Evolutionary conservation across 208 protist species (phyloP).

Genomic region (Hexamita inflata): DNA sequence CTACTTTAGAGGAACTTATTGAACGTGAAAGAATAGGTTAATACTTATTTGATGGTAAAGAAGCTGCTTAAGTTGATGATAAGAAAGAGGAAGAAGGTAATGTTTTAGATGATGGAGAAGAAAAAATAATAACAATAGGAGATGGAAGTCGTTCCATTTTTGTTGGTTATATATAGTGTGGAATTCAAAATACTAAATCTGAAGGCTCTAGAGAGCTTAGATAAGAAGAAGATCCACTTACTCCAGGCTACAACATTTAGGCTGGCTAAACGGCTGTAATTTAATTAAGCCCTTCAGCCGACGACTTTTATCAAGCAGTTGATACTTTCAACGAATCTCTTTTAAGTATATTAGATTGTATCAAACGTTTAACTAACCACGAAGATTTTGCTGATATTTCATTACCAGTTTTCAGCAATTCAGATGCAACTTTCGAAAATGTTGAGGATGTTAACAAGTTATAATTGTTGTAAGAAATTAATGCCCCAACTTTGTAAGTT

Average conservation of each 20-base stretch:
- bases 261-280: not conserved
- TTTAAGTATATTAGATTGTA: not conserved
- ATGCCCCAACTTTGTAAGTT: not conserved
- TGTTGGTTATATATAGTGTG: not conserved
- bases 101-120: not conserved
- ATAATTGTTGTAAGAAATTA: not conserved
- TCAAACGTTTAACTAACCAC: not conserved
- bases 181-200: not conserved
- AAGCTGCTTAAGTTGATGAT: not conserved
- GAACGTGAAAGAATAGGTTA: not conserved
- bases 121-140: not conserved
- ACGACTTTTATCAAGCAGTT: conserved; percentile 5
- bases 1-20: not conserved
- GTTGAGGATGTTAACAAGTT: not conserved
- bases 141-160: not conserved
- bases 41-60: not conserved
- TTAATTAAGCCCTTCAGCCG: not conserved
- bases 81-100: not conserved
- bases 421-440: not conserved
- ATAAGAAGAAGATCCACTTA: not conserved
- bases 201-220: not conserved
- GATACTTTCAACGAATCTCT: not conserved
- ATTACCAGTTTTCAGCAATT: not conserved
- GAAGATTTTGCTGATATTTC: conserved; percentile 22
- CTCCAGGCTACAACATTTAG: not conserved